A percentile compares a stretch with the other conserved stretches of the same genome.
phyloP scores from a whole-genome alignment of 2,329 filamentous ascomycete species.

The Xylaria sp. region DNA sequence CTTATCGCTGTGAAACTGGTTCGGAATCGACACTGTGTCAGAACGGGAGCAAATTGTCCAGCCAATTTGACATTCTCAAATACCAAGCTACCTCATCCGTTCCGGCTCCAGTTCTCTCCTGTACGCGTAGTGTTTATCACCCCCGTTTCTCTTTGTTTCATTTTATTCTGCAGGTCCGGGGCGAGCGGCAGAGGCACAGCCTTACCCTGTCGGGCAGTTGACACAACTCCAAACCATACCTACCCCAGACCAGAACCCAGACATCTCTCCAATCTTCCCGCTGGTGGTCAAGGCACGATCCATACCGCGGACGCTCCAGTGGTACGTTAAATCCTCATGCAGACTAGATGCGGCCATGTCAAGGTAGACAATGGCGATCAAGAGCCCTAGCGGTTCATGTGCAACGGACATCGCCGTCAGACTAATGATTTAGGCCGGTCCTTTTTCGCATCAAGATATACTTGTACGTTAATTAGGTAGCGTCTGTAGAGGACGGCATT shows the following conservation, averaged over 20 bases:
- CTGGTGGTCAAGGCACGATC: not conserved
- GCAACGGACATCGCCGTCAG: constrained; percentile 9
- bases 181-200: not conserved
- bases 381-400: not conserved
- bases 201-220: constrained; percentile 19
- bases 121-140: not conserved
- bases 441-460: not conserved
- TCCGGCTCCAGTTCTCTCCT: not conserved
- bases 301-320: not conserved
- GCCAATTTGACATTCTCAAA: constrained; percentile 7
- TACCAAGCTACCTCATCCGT: not conserved
- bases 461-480: not conserved
- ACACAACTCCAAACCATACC: not conserved
- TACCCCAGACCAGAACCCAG: not conserved
- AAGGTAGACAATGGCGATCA: not conserved
- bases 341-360: not conserved
- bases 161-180: constrained; percentile 1
- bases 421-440: not conserved
- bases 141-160: not conserved
- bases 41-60: not conserved
- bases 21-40: not conserved
- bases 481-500: too few relatives aligned
- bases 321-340: not conserved
- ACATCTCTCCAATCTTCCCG: not conserved
- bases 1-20: not conserved